Evolutionary conservation across 2,329 filamentous ascomycete species (phyloP).

Genomic region (Fusarium udum): DNA sequence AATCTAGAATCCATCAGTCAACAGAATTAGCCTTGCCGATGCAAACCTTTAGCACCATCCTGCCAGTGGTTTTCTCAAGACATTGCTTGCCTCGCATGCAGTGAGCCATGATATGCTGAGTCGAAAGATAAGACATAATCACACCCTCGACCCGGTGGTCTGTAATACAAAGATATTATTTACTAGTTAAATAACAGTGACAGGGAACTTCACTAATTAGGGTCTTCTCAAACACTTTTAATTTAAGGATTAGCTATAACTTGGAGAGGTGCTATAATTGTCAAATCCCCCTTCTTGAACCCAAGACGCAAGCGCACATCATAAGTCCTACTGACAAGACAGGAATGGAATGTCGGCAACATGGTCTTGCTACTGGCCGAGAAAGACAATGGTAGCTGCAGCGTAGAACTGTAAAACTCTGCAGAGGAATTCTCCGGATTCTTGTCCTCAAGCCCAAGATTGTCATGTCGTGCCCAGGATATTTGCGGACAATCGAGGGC

Average conservation of each 20-base stretch:
- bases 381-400: no score
- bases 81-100: accelerated
- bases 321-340: background rate
- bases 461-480: no score
- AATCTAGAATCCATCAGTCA: background rate
- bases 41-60: background rate
- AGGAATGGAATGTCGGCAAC: background rate
- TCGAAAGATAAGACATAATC: background rate
- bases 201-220: no score
- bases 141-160: background rate
- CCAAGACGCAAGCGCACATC: background rate
- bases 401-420: no score
- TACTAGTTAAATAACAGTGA: no score
- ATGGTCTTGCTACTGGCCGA: background rate
- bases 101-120: background rate
- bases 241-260: no score
- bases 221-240: no score
- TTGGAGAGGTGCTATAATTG: background rate
- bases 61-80: background rate
- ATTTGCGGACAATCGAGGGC: no score
- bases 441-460: no score
- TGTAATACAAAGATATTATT: background rate
- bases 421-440: no score
- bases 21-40: accelerated
- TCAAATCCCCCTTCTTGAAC: background rate